Evolutionary conservation across 139 green algal species (phyloP).

Genomic region (Diplosphaera chodatii): DNA sequence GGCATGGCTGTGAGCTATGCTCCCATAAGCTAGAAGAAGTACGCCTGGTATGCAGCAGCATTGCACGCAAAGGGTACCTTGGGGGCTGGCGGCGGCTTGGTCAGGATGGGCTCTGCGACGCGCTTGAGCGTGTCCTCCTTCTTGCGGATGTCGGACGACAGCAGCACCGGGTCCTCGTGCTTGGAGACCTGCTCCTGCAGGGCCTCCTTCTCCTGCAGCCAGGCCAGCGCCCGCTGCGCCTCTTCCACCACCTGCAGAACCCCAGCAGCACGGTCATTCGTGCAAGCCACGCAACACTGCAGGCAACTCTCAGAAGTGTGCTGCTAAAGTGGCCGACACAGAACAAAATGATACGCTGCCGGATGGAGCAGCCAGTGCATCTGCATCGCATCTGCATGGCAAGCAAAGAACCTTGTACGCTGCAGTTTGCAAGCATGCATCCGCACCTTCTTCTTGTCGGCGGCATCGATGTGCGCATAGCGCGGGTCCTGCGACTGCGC

Average conservation of each 20-base stretch:
- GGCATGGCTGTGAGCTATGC: no score
- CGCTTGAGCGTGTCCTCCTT: conserved; percentile 76
- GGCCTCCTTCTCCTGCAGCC: conserved; percentile 76
- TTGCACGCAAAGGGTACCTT: conserved; percentile 2
- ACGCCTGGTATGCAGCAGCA: neutral
- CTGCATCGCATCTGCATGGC: no score
- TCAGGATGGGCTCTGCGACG: conserved; percentile 79
- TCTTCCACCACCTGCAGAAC: conserved; percentile 52
- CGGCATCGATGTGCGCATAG: conserved; percentile 75
- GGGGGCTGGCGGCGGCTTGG: conserved; percentile 62
- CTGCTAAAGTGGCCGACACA: no score
- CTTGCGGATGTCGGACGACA: conserved; percentile 79
- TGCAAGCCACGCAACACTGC: no score
- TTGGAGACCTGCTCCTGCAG: conserved; percentile 49
- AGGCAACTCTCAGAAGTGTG: no score
- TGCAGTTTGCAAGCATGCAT: no score
- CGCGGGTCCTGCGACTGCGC: conserved; percentile 36
- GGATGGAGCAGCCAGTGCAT: no score
- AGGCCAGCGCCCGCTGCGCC: conserved; percentile 62
- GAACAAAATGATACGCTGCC: no score
- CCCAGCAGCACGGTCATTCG: neutral
- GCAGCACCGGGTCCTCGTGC: conserved; percentile 71
- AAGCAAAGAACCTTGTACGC: neutral
- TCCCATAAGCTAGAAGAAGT: no score
- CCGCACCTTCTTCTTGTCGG: conserved; percentile 62